Evolutionary conservation across 768 basidiomycete species (phyloP), one percentile per base, ranked within the genome.

Genomic region (Trametes sanguinea): DNA sequence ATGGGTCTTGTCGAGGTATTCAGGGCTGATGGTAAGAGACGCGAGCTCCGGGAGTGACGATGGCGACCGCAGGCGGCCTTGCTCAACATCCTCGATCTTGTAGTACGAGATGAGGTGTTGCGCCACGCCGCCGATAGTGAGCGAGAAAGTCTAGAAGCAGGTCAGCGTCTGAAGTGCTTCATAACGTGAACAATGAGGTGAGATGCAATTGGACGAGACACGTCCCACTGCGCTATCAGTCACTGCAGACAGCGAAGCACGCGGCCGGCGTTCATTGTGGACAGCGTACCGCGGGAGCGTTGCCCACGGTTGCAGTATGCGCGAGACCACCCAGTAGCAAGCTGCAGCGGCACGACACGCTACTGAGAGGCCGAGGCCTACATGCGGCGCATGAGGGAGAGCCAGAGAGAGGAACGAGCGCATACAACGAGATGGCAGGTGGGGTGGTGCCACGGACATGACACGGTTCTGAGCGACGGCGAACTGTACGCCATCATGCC

Each of bases 61-160:
- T 0, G 96, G 95, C 0, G 90, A 83, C 39, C 94, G 88, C 11
- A 98, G 84, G 33, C 93, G 88, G 13, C 95, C 95, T 50, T 86
- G 85, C 59, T 92, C 85, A 32, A 97, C 94, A 72, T 98, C 96
- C 63, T 92, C 89, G 55, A 95, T 83, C 67, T 88, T 89, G 80
- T 97, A 98, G 78, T 98, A 98, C 4, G 94, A 95, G 53, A 98
- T 92, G 57, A 97, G 83, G 73, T 97, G 95, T 70, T 97, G 94
- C 1, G 92, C 83, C 39, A 90, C 89, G 29, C 92, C 92, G 57
- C 81, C 82, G 61, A 95, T 93, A 22, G 87, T 87, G 58, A 97
- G 78, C 10, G 95, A 96, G 73, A 97, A 95, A 8, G 95, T 96
- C 94, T 96, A 72, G 32, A 57, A 29, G 39, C 6, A 33, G 32